Evolutionary conservation across 1,139 yeast genomes (phyloP), one percentile per base, ranked within the genome.

Genomic region (Saccharomyces hybrid): DNA sequence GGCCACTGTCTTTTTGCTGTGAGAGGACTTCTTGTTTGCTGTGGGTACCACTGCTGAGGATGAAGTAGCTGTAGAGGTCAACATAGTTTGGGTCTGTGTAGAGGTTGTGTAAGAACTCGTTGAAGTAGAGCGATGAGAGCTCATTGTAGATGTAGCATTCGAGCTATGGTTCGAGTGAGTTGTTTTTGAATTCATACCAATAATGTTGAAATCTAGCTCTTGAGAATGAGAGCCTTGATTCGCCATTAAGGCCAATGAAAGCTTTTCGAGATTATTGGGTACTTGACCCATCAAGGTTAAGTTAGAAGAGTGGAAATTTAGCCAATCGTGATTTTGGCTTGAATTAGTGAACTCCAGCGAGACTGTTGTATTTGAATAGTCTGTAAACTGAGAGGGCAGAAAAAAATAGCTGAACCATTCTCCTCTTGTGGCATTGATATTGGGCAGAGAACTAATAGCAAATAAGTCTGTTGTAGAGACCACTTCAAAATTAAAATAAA

Each of bases 211-310:
- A 6, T 75, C 68, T 56, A 81, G 71, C 12, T 77, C 66, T 54
- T 78, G 77, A 27, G 74, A 68, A 47, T 73, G 71, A 19, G 74
- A 71, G 41, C 68, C 67, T 51, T 75, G 71, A 5, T 71, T 61
- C 1, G 90, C 96, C 1, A 73, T 70, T 31, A 90, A 73, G 1
- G 76, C 73, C 19, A 84, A 67, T 6, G 68, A 55, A 19, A 84
- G 67, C 6, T 68, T 62, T 24, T 77, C 74, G 61, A 90, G 84
- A 61, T 78, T 71, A 4, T 72, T 63, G 1, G 98, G 96, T 2
- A 83, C 84, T 50, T 63, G 59, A 28, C 98, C 98, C 48, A 73
- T 73, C 57, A 91, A 77, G 1, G 96, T 85, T 65, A 77, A 72
- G 66, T 88, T 89, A 14, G 75, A 66, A 28, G 74, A 63, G 64